These are phyloP conservation scores for Boletus subcaerulescens DNA, from an alignment of 768 basidiomycete genomes.

Conservation along the genomic window DNA sequence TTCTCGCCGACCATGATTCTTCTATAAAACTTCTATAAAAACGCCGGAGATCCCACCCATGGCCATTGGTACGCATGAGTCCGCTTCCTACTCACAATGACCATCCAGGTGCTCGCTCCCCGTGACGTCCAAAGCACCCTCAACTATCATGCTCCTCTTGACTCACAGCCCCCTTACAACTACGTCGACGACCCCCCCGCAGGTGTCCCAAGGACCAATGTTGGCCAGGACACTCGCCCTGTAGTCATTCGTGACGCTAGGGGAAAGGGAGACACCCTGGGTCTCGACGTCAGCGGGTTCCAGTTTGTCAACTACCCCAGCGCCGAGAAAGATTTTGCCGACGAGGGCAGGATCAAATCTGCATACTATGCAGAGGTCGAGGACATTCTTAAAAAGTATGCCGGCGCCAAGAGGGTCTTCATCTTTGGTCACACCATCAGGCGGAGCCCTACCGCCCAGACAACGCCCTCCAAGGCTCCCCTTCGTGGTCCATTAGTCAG, in stretches of 20 bases:
- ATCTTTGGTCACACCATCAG: constrained; percentile 47
- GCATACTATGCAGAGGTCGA: constrained; percentile 43
- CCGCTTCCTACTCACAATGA: constrained; percentile 2
- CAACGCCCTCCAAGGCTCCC: background rate
- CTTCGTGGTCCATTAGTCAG: constrained; percentile 36
- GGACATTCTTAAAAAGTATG: constrained; percentile 38
- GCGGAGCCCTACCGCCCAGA: constrained; percentile 16
- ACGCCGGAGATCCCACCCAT: background rate
- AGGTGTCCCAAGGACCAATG: constrained; percentile 29
- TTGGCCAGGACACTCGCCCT: constrained; percentile 21
- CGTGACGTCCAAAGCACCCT: constrained; percentile 38
- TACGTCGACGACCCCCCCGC: constrained; percentile 32
- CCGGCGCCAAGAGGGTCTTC: constrained; percentile 38
- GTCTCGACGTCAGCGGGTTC: constrained; percentile 47
- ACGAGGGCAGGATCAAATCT: constrained; percentile 37
- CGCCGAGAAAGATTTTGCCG: constrained; percentile 37
- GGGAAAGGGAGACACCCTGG: constrained; percentile 26
- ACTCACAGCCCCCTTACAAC: constrained; percentile 33
- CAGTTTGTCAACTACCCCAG: constrained; percentile 34
- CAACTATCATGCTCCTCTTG: constrained; percentile 34
- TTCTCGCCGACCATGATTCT: background rate
- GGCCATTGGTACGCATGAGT: background rate
- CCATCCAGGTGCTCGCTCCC: constrained; percentile 25
- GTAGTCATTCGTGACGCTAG: constrained; percentile 32
- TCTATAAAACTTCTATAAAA: constrained; percentile 13